Conservation (phyloP, 352 stramenopile genomes). For the Peronospora belbahrii region DNA sequence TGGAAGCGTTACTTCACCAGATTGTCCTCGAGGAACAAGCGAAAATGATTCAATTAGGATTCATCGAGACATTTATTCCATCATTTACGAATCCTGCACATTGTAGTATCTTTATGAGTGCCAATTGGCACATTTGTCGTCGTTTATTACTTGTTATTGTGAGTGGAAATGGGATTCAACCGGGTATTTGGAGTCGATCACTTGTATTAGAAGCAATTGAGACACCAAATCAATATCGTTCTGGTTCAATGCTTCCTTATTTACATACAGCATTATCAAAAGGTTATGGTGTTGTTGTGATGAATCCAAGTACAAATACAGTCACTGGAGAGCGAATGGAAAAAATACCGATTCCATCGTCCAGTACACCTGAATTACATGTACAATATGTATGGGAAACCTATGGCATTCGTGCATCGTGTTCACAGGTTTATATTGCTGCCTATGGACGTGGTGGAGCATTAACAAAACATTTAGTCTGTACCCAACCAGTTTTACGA, state of each 20-base stretch:
- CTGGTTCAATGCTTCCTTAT: constrained; percentile 78
- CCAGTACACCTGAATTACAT: constrained; percentile 68
- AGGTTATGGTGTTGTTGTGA: constrained; percentile 75
- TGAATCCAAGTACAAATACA: constrained; percentile 74
- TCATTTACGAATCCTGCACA: constrained; percentile 52
- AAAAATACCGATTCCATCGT: constrained; percentile 71
- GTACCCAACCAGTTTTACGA: constrained; percentile 53
- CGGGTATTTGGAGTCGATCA: constrained; percentile 79
- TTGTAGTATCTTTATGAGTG: constrained; percentile 78
- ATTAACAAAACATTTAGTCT: constrained; percentile 70
- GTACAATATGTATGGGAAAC: constrained; percentile 80
- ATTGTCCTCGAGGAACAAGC: too few relatives aligned
- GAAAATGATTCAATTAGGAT: constrained; percentile 82
- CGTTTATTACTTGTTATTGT: constrained; percentile 72
- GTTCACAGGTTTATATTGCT: constrained; percentile 72
- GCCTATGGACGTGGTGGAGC: constrained; percentile 65
- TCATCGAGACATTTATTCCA: constrained; percentile 76
- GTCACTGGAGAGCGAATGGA: constrained; percentile 59
- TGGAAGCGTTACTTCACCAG: too few relatives aligned
- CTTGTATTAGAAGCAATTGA: constrained; percentile 68
- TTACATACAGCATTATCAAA: constrained; percentile 70
- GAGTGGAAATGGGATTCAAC: constrained; percentile 78
- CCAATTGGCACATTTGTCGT: constrained; percentile 76
- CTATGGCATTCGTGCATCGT: constrained; percentile 58
- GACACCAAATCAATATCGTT: constrained; percentile 70